phyloP scores from a whole-genome alignment of 2,329 filamentous ascomycete genomes.

The Endoconidiophora laricicola region DNA sequence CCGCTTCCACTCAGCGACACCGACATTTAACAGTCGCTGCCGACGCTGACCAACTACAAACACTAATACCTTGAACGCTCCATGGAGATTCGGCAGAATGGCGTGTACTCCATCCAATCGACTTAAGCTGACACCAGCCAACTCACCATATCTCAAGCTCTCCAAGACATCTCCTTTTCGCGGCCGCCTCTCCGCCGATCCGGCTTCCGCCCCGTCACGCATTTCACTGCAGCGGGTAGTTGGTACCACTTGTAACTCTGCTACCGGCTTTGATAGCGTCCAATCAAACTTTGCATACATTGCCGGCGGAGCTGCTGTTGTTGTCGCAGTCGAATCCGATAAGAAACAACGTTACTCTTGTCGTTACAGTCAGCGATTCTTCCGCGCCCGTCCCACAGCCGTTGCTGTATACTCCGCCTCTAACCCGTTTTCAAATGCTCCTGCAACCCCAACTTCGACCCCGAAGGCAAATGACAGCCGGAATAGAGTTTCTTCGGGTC shows the following conservation, averaged over 20 bases:
- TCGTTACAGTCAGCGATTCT: constrained; percentile 65
- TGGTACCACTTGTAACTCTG: constrained; percentile 72
- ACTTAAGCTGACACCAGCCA: constrained; percentile 58
- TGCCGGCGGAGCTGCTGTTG: constrained; percentile 82
- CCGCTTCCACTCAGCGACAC: too few species aligned
- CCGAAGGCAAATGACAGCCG: constrained; percentile 48
- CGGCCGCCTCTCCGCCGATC: constrained; percentile 28
- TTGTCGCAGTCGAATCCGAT: constrained; percentile 61
- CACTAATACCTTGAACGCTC: constrained; percentile 16
- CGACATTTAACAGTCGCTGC: too few species aligned
- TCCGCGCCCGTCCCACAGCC: constrained; percentile 66
- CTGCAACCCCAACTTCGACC: constrained; percentile 35
- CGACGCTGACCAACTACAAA: too few species aligned
- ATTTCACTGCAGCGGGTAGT: constrained; percentile 72
- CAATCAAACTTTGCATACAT: constrained; percentile 73
- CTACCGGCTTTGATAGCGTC: constrained; percentile 73
- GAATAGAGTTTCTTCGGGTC: constrained; percentile 32
- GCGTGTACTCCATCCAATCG: constrained; percentile 40
- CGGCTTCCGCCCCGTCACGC: constrained; percentile 31
- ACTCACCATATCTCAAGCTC: constrained; percentile 50
- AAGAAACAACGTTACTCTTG: constrained; percentile 16
- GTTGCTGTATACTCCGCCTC: constrained; percentile 45
- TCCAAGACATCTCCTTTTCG: constrained; percentile 43
- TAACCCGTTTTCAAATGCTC: constrained; percentile 32
- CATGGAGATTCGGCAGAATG: constrained; percentile 37